phyloP scores from a whole-genome alignment of 768 basidiomycete species.

The Amanita phalloides region DNA sequence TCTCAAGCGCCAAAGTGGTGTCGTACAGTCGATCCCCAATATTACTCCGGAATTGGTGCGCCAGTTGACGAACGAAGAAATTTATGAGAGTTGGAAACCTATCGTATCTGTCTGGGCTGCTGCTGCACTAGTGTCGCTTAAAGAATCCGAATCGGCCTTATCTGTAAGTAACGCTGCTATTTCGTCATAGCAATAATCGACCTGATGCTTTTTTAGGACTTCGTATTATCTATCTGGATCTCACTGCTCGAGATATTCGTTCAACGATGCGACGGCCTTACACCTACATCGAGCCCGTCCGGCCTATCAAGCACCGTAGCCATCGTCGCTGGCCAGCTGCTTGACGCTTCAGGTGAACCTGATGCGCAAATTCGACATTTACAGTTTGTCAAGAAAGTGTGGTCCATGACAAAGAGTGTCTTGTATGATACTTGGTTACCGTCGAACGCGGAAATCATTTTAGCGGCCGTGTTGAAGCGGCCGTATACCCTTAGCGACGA shows the following conservation, averaged over 20 bases:
- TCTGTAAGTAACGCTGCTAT: not conserved
- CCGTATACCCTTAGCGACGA: conserved; percentile 29
- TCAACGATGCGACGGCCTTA: not conserved
- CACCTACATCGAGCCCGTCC: conserved; percentile 8
- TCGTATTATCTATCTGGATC: conserved; percentile 1
- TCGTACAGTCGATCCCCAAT: not conserved
- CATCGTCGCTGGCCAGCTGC: conserved; percentile 24
- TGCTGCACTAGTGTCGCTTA: not conserved
- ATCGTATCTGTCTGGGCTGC: conserved; percentile 12
- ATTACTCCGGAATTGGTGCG: conserved; percentile 6
- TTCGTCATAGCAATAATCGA: too few relatives aligned
- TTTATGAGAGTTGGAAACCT: conserved; percentile 15
- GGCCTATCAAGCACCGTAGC: conserved; percentile 24
- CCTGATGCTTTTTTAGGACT: not conserved
- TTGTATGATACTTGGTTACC: conserved; percentile 31
- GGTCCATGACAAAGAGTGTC: conserved; percentile 39
- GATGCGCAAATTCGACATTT: conserved; percentile 26
- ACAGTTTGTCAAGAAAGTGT: conserved; percentile 32
- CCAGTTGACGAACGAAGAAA: conserved; percentile 16
- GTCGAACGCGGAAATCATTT: conserved; percentile 32
- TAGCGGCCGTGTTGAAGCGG: conserved; percentile 33
- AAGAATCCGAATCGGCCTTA: not conserved
- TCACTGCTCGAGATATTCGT: conserved; percentile 2
- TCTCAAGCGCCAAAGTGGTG: not conserved
- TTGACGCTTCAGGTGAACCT: conserved; percentile 13